Percentiles rank a stretch among this genome's conserved stretches.
phyloP scores from a whole-genome alignment of 2,329 filamentous ascomycete genomes.

The Hymenoscyphus fraxineus region DNA sequence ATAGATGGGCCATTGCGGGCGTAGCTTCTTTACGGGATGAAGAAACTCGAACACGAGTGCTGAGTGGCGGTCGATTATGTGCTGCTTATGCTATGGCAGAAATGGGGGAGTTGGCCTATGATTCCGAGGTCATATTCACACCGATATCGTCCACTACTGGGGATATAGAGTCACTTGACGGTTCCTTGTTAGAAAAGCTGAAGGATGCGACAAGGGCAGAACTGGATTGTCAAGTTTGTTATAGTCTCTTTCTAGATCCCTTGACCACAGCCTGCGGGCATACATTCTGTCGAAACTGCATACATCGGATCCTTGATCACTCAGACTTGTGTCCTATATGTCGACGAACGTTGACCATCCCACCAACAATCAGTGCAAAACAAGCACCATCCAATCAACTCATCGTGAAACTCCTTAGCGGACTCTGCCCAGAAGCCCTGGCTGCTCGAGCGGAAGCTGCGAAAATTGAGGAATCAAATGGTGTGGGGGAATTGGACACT shows the following conservation, averaged over 20 bases:
- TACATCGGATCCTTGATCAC: slow-evolving; percentile 73
- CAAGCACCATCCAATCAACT: slow-evolving; percentile 56
- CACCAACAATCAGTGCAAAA: slow-evolving; percentile 34
- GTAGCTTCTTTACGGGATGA: slow-evolving; percentile 40
- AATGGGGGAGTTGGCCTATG: slow-evolving; percentile 54
- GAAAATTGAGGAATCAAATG: slow-evolving; percentile 53
- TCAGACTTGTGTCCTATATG: slow-evolving; percentile 78
- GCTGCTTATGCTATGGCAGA: slow-evolving; percentile 65
- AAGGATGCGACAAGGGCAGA: slow-evolving; percentile 63
- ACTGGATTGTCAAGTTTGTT: slow-evolving; percentile 86
- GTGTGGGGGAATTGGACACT: slow-evolving; percentile 55
- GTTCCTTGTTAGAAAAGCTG: slow-evolving; percentile 51
- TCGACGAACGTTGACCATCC: slow-evolving; percentile 57
- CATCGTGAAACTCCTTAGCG: slow-evolving; percentile 59
- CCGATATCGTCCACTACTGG: slow-evolving; percentile 27
- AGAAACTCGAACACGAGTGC: slow-evolving; percentile 35
- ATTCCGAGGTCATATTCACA: slow-evolving; percentile 53
- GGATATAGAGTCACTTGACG: slow-evolving; percentile 39
- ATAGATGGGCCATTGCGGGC: slow-evolving; percentile 42
- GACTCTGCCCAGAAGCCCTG: slow-evolving; percentile 67
- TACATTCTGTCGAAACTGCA: slow-evolving; percentile 79
- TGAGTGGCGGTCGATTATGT: slow-evolving; percentile 56
- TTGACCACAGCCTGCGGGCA: slow-evolving; percentile 84
- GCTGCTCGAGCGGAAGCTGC: slow-evolving; percentile 50
- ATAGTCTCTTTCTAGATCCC: slow-evolving; percentile 74